Evolutionary conservation across 352 stramenopile genomes (phyloP), one percentile per base, ranked within the genome.

Genomic region (Globisporangium megalacanthum): DNA sequence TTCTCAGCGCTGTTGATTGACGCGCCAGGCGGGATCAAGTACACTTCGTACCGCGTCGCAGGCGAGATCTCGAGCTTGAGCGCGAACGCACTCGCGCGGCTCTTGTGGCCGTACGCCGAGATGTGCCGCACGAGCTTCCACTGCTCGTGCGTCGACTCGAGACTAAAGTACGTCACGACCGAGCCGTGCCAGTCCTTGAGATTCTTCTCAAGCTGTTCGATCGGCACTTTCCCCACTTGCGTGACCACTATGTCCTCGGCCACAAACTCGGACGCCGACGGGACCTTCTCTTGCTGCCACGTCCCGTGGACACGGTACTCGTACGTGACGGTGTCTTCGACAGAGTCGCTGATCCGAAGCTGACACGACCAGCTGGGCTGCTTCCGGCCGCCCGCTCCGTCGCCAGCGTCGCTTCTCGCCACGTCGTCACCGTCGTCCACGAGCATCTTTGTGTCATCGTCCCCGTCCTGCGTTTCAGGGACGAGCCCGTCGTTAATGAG

Each of bases 1-100:
- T 90, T 91, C 17, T 79, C 58, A 3, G 77, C n/a, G 47, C 83
- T 88, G 62, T 93, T 93, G 47, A 93, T 83, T 3, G 83, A 90
- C 10, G 68, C 75, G 33, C 79, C 81, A 0, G 83, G 80, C 4
- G 83, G 83, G 57, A 93, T 78, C 10, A 93, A 22, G 48, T 83
- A 91, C 59, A 91, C 65, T 6, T 68, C 59, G 58, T 79, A 84
- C 31, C 73, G 65, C 6, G 53, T 75, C 4, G 69, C 56, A 1
- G 72, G 69, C 2, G 67, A 60, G 19, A 88, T 69, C 37, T 71
- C 64, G 14, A 88, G 54, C 31, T 68, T 57, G 19, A 89, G 63
- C 10, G 73, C 79, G 37, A 67, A 76, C 4, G 75, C 70, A 33
- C 71, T 70, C 10, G 41, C 49, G 13, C 66, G 68, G 57, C 77